Evolutionary conservation across 2,329 filamentous ascomycete genomes (phyloP), one percentile per base, ranked within the genome.

Genomic region (Fonsecaea multimorphosa): DNA sequence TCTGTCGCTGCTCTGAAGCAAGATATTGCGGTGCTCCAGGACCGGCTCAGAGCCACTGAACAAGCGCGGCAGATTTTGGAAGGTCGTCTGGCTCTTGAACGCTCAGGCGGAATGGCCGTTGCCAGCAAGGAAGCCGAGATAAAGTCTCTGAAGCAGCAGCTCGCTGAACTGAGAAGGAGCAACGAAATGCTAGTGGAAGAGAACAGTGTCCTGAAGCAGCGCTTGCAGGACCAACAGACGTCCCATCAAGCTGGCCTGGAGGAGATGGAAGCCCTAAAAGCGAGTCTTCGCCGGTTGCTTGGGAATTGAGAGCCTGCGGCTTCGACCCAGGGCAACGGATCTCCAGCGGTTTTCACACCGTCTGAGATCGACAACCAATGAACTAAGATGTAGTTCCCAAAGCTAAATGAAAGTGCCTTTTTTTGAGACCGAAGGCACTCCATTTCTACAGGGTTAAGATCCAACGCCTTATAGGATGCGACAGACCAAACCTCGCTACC

Each of bases 281-380:
- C 49, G 22, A 61, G 58, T 61, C 58, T 61, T 29, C 58, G 58
- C 46, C 40, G 58, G 22, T 31, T 52, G 31, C 58, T 61, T 19
- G 58, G 34, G n/a, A 40, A 61, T 29, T 38, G 22, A 61, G 24
- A 59, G 46, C 44, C 12, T 59, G 22, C 38, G 5, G 14, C 38
- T n/a, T 16, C 38, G 11, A 40, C 14, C 2, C 2, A n/a, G 38
- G 2, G 16, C 38, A 40, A 16, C 38, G 38, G 1, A 5, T 40
- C 8, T 40, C n/a, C 5, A 3, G 8, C n/a, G n/a, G 38, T n/a
- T n/a, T n/a, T 16, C 3, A 40, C 16, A 40, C 16, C 5, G 4
- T 40, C 8, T n/a, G 14, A 31, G 29, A 31, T 40, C 16, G 16
- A 40, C 14, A n/a, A n/a, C n/a, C n/a, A 19, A 19, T n/a, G 1